Base-by-base conservation (phyloP, 1,284 basidiomycete genomes). In the Fomitopsis schrenkii region DNA sequence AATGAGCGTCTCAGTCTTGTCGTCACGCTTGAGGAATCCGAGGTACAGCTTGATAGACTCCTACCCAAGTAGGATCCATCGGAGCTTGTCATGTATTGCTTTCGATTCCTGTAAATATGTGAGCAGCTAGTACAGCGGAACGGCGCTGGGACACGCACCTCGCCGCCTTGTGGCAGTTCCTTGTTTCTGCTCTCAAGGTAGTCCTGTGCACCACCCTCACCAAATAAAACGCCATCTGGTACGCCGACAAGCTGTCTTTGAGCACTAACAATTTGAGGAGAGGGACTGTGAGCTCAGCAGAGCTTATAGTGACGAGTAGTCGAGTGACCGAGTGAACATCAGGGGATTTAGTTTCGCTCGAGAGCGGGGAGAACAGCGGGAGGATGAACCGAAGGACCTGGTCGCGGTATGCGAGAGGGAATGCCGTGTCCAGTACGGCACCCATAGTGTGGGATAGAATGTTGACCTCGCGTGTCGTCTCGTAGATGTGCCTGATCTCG, bases 151-250 rank as follows among this genome's bases (percentile, higher is more conserved):
- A 45, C 17, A 74, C 79, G 66, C 70, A 89, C 90, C 70, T 81
- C 79, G 64, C 85, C 80, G 44, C 86, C 89, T 63, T 85, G 82
- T 33, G 88, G 89, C 19, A 91, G 75, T 36, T 83, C 83, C 58
- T 72, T 83, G 62, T 84, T 80, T 44, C 96, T 79, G 44, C 79
- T 84, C 70, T 93, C 91, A 55, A 97, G 78, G 77, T 95, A 98
- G 70, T 95, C 94, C 72, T 96, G 94, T 1, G 93, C 87, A 2
- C 94, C 95, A 52, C 95, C 93, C 76, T 97, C 95, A 91, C 91
- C 57, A 98, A 78, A 74, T 98, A 96, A 71, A 97, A 98, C 0
- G 91, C 94, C 71, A 97, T 88, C 72, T 98, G 96, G 73, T 94
- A 97, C 2, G 94, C 94, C 40, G 95, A 80, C 5, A 94, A 76